A percentile compares a stretch with the other conserved stretches of the same genome.
Conservation (phyloP, 2,329 filamentous ascomycete species). For the Coleophoma crateriformis region DNA sequence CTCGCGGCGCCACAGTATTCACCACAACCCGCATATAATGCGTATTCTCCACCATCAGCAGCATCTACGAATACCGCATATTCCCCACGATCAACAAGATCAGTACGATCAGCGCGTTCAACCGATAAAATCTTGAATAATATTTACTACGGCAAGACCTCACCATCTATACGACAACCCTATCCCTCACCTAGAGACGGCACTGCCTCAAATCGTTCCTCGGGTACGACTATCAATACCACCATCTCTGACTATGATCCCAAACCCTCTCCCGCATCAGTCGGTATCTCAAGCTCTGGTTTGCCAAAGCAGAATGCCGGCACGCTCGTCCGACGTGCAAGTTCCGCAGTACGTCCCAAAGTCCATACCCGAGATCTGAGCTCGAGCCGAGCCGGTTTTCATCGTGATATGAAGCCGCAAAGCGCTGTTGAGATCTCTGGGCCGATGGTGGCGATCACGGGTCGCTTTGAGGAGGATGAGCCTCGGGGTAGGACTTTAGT, state of each 20-base stretch:
- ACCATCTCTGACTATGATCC: not conserved
- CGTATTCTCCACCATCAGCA: not conserved
- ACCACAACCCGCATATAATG: not conserved
- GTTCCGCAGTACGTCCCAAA: not conserved
- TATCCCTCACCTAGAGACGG: not conserved
- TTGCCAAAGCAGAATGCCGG: not conserved
- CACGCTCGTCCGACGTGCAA: not conserved
- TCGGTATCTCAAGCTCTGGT: not conserved
- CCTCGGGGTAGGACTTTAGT: no score
- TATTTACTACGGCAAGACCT: no score
- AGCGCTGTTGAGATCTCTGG: constrained; percentile 3
- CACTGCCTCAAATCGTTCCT: not conserved
- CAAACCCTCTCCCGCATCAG: no score
- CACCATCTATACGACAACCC: not conserved
- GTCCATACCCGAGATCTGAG: not conserved
- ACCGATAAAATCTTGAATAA: no score
- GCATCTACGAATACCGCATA: not conserved
- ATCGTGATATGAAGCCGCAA: constrained; percentile 4
- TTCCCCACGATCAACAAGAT: not conserved
- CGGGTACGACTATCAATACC: not conserved
- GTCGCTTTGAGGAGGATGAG: not conserved
- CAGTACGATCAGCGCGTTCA: no score
- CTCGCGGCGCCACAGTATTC: not conserved
- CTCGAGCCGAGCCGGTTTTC: not conserved
- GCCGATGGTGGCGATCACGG: not conserved